phyloP scores from a whole-genome alignment of 75 land plant species.

The Selaginella moellendorffii region DNA sequence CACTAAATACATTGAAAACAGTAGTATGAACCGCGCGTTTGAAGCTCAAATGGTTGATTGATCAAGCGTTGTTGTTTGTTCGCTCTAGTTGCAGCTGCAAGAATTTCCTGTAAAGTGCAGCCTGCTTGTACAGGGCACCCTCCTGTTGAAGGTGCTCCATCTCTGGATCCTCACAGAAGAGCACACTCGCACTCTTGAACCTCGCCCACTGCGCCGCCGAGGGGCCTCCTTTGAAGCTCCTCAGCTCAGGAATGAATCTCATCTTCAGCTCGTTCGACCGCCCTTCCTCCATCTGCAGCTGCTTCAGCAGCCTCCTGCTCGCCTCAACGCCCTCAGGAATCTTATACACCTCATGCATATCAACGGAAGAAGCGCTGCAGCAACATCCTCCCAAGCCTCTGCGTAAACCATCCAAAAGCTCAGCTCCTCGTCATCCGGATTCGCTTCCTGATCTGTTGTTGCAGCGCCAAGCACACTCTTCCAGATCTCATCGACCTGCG shows the following conservation, averaged over 20 bases:
- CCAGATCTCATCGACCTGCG: background rate
- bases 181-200: background rate
- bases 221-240: background rate
- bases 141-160: background rate
- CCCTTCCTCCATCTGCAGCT: background rate
- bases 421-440: background rate
- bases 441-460: background rate
- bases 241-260: background rate
- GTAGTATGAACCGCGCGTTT: too few species aligned
- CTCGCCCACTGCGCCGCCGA: background rate
- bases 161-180: background rate
- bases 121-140: background rate
- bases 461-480: background rate
- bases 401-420: background rate
- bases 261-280: background rate
- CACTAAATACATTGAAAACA: too few species aligned
- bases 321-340: background rate
- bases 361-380: background rate
- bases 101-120: background rate
- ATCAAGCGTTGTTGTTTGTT: background rate
- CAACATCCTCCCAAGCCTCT: background rate
- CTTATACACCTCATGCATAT: background rate
- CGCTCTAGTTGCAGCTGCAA: too few species aligned
- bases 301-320: background rate
- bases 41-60: too few species aligned